A percentile compares a stretch with the other conserved stretches of the same genome.
These are phyloP conservation scores for Phytopythium ostracodes DNA, from an alignment of 352 stramenopile genomes.

Conservation along the genomic window DNA sequence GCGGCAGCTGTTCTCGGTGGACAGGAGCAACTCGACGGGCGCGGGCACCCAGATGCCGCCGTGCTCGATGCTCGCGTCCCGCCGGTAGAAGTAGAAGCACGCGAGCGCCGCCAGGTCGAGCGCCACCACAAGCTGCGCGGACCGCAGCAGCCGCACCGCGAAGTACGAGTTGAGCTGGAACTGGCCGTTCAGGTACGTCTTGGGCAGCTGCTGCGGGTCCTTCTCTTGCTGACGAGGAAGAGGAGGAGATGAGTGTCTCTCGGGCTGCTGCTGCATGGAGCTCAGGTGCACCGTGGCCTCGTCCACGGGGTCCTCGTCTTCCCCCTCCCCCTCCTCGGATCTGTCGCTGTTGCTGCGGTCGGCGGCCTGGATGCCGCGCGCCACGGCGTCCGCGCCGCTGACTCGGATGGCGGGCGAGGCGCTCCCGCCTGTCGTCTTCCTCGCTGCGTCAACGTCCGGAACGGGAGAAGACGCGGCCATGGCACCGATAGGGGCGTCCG, in stretches of 20 bases:
- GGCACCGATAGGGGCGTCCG: slow-evolving; percentile 7
- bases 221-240: slow-evolving; percentile 7
- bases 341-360: slow-evolving; percentile 14
- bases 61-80: slow-evolving; percentile 20
- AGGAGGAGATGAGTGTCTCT: not conserved
- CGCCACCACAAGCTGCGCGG: slow-evolving; percentile 55
- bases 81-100: slow-evolving; percentile 58
- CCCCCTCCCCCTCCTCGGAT: not conserved
- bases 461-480: not conserved
- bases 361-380: slow-evolving; percentile 12
- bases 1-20: slow-evolving; percentile 31
- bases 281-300: slow-evolving; percentile 33
- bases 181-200: slow-evolving; percentile 41
- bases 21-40: slow-evolving; percentile 39
- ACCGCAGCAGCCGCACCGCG: slow-evolving; percentile 48
- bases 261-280: slow-evolving; percentile 16
- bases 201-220: slow-evolving; percentile 25
- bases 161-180: slow-evolving; percentile 86
- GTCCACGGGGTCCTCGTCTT: slow-evolving; percentile 3
- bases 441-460: not conserved
- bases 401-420: not conserved
- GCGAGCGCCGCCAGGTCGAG: slow-evolving; percentile 50
- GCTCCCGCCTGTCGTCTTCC: not conserved
- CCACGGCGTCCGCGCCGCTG: slow-evolving; percentile 12
- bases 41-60: slow-evolving; percentile 41